Percentiles rank a stretch among this genome's conserved stretches.
Evolutionary conservation across 176 grass and related monocot genomes (phyloP).

Genomic region (Eleusine coracana): DNA sequence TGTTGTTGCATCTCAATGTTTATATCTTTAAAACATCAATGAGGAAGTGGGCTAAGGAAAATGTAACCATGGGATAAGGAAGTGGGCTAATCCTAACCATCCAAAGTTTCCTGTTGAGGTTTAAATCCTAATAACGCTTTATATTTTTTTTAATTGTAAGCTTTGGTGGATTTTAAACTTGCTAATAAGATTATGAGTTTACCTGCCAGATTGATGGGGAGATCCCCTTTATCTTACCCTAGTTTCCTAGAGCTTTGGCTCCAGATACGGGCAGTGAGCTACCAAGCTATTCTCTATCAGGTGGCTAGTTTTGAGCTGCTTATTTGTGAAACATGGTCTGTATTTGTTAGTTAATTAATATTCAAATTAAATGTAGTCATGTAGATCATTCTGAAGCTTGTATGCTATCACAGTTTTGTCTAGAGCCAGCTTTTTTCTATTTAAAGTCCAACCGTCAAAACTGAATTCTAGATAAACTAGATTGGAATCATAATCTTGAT

Average conservation of each 20-base stretch:
- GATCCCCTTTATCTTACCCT: conserved; percentile 4
- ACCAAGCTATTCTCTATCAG: conserved; percentile 1
- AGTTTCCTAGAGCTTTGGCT: conserved; percentile 3
- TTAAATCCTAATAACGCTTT: conserved; percentile 5
- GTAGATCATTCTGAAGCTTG: neutral
- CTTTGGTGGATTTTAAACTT: conserved; percentile 11
- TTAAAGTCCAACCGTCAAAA: neutral
- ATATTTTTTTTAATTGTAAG: conserved; percentile 24
- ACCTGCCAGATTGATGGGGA: conserved; percentile 16
- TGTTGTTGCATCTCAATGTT: neutral
- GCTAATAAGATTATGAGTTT: conserved; percentile 22
- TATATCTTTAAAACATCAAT: neutral
- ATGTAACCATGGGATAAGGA: neutral
- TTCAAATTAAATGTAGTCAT: neutral
- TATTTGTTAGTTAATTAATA: conserved; percentile 11
- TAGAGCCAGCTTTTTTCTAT: neutral
- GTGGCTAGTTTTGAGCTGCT: conserved; percentile 21
- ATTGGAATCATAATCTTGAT: neutral
- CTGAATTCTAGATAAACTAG: neutral
- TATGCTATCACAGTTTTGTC: neutral
- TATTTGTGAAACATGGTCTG: conserved; percentile 24
- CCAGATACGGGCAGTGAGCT: conserved; percentile 10
- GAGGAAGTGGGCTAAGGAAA: neutral
- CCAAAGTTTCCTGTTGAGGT: neutral
- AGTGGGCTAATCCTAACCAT: neutral